Evolutionary conservation across 2,329 filamentous ascomycete species (phyloP).

Genomic region (Talaromyces sp.): DNA sequence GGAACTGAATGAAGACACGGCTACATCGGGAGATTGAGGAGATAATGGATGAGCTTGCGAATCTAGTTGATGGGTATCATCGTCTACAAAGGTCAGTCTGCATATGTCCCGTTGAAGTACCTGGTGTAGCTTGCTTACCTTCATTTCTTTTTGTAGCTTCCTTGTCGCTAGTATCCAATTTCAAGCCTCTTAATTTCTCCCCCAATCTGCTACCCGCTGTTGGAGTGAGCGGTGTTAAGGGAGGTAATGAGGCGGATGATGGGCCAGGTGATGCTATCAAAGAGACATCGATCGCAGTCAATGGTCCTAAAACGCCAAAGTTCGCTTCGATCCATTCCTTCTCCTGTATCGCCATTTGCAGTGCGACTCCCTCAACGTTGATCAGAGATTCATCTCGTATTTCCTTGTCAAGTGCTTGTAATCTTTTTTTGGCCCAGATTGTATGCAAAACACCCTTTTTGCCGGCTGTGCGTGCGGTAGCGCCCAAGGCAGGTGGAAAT

Average conservation of each 20-base stretch:
- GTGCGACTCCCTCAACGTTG: constrained; percentile 78
- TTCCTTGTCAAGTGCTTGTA: constrained; percentile 71
- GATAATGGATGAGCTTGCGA: too few relatives aligned
- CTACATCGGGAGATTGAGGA: too few relatives aligned
- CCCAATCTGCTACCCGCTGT: too few relatives aligned
- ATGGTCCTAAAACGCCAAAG: constrained; percentile 60
- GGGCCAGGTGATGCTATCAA: neutral
- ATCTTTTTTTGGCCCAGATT: constrained; percentile 80
- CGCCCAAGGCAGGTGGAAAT: constrained; percentile 71
- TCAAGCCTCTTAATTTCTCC: too few relatives aligned
- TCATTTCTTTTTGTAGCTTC: too few relatives aligned
- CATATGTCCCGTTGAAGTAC: too few relatives aligned
- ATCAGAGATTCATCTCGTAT: constrained; percentile 67
- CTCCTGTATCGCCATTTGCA: constrained; percentile 80
- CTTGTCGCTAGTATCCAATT: too few relatives aligned
- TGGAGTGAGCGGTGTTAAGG: neutral
- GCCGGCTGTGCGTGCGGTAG: constrained; percentile 62
- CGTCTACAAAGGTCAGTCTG: too few relatives aligned
- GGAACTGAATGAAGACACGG: too few relatives aligned
- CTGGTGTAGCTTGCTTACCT: too few relatives aligned
- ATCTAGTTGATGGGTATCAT: too few relatives aligned
- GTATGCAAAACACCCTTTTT: constrained; percentile 82
- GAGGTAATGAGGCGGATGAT: too few relatives aligned
- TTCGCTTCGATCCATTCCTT: constrained; percentile 80
- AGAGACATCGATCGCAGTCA: constrained; percentile 14